These are phyloP conservation scores for Cordyceps pruinosa DNA, from an alignment of 2,329 filamentous ascomycete genomes.

Conservation along the genomic window DNA sequence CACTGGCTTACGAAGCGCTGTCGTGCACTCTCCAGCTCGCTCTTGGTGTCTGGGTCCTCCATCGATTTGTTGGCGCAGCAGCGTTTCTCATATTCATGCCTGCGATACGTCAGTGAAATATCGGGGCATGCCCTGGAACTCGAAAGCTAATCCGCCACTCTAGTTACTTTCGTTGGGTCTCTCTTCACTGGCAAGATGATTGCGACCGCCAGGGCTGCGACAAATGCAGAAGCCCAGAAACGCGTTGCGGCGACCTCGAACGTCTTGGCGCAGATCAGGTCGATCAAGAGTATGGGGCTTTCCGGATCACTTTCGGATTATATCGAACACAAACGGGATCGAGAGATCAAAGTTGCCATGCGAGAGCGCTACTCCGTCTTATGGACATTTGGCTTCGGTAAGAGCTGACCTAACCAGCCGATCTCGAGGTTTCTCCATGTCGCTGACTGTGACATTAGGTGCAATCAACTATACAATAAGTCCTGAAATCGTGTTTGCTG, in stretches of 20 bases:
- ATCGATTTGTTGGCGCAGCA: not conserved
- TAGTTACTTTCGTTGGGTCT: not conserved
- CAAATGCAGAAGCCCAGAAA: not conserved
- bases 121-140: no score
- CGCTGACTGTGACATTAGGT: not conserved
- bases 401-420: no score
- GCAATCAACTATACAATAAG: not conserved
- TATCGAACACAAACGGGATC: not conserved
- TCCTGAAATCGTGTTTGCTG: not conserved
- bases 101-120: not conserved
- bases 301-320: not conserved
- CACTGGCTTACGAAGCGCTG: not conserved
- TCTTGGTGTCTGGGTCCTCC: not conserved
- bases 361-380: not conserved
- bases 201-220: not conserved
- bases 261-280: not conserved
- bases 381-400: not conserved
- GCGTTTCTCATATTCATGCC: not conserved
- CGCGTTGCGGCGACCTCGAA: constrained; percentile 4
- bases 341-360: not conserved
- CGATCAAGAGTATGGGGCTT: not conserved
- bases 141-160: not conserved
- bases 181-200: not conserved
- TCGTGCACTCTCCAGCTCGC: not conserved
- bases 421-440: not conserved